Evolutionary conservation across 495 filamentous ascomycete species (phyloP), one percentile per base, ranked within the genome.

Genomic region (Xylaria intraflava): DNA sequence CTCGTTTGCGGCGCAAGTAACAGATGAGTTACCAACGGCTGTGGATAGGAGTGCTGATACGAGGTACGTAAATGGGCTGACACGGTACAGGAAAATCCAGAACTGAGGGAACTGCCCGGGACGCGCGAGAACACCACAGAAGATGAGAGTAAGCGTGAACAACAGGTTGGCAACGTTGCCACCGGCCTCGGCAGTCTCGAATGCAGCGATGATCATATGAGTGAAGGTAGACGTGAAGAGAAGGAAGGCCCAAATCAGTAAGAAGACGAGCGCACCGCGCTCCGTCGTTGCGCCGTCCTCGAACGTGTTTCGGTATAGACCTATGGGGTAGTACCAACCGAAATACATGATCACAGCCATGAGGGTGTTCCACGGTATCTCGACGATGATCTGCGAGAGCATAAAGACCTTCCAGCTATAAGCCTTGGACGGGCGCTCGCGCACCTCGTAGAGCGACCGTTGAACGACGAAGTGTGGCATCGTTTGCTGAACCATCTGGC

Each of bases 331-430:
- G 62, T 91, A 91, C 85, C 85, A 91, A 54, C 72, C 80, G 61
- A 89, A 73, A 70, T 75, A 90, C 65, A 87, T 80, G 19, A 90
- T 68, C 0, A 80, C 76, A 2, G 83, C 77, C 75, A 86, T 82
- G 19, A 90, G 65, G 2, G 82, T 78, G 58, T 88, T 85, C 84
- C 86, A 91, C 0, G 84, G 85, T 2, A 91, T 63, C 66, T 92
- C 88, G 44, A 84, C 83, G 6, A 88, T 70, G 55, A 90, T 85
- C 67, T 88, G 84, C 19, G 83, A 85, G 43, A 89, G 68, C 78
- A 93, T 87, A 65, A 95, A 93, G 24, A 84, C 83, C 62, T 84
- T 76, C 83, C 90, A 94, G 20, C 81, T 78, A 65, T 94, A 96
- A 2, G 85, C 82, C 65, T 90, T 91, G 44, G 86, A 87, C 0